phyloP scores from a whole-genome alignment of 345 rosid species.

The Eucalyptus regnans region DNA sequence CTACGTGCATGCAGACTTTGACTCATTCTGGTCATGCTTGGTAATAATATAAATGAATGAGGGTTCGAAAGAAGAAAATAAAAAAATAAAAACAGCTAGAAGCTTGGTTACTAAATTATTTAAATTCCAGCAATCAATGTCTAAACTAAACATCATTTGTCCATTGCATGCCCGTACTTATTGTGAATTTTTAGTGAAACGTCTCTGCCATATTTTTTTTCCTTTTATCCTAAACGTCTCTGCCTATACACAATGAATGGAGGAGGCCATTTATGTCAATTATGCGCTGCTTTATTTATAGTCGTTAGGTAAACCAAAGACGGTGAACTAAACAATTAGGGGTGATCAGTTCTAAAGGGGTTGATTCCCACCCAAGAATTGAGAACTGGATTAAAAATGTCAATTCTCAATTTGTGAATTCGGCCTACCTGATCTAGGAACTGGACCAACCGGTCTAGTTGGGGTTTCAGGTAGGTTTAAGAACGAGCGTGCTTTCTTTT shows the following conservation, averaged over 20 bases:
- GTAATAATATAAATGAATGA: background rate
- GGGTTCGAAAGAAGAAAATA: background rate
- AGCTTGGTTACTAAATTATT: background rate
- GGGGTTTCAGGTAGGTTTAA: background rate
- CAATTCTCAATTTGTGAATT: background rate
- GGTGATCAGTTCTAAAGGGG: accelerated
- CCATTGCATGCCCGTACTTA: background rate
- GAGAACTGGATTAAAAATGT: background rate
- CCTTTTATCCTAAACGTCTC: background rate
- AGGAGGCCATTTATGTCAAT: background rate
- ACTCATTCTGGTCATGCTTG: background rate
- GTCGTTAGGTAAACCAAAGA: background rate
- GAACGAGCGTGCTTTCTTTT: background rate
- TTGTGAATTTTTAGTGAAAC: background rate
- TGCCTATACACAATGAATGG: background rate
- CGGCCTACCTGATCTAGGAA: no score
- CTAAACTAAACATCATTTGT: background rate
- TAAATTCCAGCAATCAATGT: background rate
- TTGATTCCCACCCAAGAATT: accelerated
- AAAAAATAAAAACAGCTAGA: background rate
- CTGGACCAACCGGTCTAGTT: no score
- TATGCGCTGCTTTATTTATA: accelerated
- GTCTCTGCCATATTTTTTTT: background rate
- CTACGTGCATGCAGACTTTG: background rate
- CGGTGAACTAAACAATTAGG: accelerated